Evolutionary conservation across 495 filamentous ascomycete genomes (phyloP).

Genomic region (Xylaria acuta): DNA sequence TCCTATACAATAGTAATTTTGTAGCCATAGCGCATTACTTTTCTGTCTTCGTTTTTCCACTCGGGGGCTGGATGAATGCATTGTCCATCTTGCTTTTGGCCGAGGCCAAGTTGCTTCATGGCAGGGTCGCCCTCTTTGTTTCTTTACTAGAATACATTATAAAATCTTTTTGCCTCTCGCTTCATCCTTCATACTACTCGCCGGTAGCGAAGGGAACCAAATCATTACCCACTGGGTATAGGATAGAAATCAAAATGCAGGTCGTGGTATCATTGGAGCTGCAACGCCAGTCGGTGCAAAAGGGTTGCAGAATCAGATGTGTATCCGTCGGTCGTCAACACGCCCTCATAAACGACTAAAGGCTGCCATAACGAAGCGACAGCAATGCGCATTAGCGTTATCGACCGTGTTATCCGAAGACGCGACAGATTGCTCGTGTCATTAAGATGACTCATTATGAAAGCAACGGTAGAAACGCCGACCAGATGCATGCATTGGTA

Average conservation of each 20-base stretch:
- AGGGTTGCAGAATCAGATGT: conserved; percentile 26
- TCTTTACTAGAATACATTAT: conserved; percentile 44
- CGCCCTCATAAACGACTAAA: neutral
- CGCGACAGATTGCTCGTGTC: conserved; percentile 44
- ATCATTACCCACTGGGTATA: conserved; percentile 34
- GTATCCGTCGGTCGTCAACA: conserved; percentile 7
- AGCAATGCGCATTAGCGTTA: conserved; percentile 17
- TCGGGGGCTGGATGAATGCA: conserved; percentile 5
- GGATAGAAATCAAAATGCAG: conserved; percentile 41
- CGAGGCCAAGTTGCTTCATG: conserved; percentile 17
- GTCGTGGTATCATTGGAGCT: conserved; percentile 48
- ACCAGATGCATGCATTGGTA: conserved; percentile 50
- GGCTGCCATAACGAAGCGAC: conserved; percentile 8
- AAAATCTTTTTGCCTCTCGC: conserved; percentile 19
- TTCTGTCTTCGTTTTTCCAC: conserved; percentile 30
- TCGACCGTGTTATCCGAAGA: conserved; percentile 30
- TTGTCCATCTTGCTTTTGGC: conserved; percentile 33
- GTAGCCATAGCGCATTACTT: conserved; percentile 39
- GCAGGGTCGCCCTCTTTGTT: conserved; percentile 41
- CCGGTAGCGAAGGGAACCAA: conserved; percentile 39
- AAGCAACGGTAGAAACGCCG: conserved; percentile 49
- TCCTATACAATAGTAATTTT: conserved; percentile 39
- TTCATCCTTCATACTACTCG: conserved; percentile 25
- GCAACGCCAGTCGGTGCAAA: conserved; percentile 40
- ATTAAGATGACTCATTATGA: conserved; percentile 28